These are phyloP conservation scores for Backusella parvicylindrica DNA, from an alignment of 192 early-diverging fungal genomes.

Conservation along the genomic window DNA sequence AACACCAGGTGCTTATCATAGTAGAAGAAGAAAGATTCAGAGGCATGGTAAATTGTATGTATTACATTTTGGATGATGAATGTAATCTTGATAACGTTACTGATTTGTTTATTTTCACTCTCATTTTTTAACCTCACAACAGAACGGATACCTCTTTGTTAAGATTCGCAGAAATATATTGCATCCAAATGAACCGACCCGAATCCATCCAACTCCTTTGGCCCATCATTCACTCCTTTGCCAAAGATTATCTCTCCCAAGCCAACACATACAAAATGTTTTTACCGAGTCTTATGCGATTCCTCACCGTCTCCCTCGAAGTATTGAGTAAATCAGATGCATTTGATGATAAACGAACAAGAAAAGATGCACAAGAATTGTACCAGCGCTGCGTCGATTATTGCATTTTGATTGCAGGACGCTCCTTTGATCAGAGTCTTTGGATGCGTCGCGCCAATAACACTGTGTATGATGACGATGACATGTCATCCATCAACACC, in stretches of 20 bases:
- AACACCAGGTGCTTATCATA: conserved; percentile 35
- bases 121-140: not conserved
- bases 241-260: conserved; percentile 60
- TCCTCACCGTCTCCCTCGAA: conserved; percentile 54
- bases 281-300: conserved; percentile 41
- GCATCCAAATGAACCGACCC: conserved; percentile 35
- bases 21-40: conserved; percentile 33
- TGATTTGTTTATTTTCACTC: not conserved
- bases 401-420: conserved; percentile 72
- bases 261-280: conserved; percentile 54
- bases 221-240: conserved; percentile 54
- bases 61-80: not conserved
- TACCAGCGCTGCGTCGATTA: conserved; percentile 65
- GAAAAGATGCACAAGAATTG: conserved; percentile 55
- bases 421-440: conserved; percentile 69
- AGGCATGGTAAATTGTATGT: conserved; percentile 55
- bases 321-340: conserved; percentile 23
- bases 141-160: conserved; percentile 66
- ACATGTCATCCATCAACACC: conserved; percentile 11
- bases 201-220: conserved; percentile 57
- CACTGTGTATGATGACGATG: conserved; percentile 43
- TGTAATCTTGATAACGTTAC: not conserved
- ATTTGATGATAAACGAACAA: conserved; percentile 55
- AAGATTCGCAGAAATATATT: conserved; percentile 63
- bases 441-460: conserved; percentile 47